These are phyloP conservation scores for Neopestalotiopsis rosae DNA, from an alignment of 2,329 filamentous ascomycete species.

Conservation along the genomic window DNA sequence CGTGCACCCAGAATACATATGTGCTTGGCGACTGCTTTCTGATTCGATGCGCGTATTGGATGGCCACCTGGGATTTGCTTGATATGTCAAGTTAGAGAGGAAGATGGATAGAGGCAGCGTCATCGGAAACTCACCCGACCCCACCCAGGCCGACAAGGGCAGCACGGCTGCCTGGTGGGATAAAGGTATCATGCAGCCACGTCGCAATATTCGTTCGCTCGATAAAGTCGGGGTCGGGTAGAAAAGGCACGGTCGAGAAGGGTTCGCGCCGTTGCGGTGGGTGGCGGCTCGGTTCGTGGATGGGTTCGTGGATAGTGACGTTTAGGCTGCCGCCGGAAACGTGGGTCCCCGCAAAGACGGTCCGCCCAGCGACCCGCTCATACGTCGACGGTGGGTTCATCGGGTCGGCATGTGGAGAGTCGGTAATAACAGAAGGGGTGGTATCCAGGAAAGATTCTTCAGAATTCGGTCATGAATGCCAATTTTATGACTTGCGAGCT, in stretches of 20 bases:
- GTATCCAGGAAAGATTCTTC: neutral
- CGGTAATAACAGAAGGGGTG: neutral
- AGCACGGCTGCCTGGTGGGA: conserved; percentile 18
- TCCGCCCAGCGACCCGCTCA: neutral
- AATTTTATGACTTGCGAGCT: no score
- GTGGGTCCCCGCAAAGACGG: neutral
- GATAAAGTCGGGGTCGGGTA: conserved; percentile 15
- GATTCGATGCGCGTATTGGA: conserved; percentile 19
- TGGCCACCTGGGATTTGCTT: conserved; percentile 25
- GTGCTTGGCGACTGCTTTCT: neutral
- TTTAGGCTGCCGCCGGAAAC: neutral
- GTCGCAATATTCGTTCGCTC: conserved; percentile 18
- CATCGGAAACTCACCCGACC: conserved; percentile 12
- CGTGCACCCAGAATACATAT: conserved; percentile 17
- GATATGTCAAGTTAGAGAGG: neutral
- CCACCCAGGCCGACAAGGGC: conserved; percentile 26
- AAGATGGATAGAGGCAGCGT: neutral
- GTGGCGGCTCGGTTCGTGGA: neutral
- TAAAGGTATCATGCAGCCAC: conserved; percentile 18
- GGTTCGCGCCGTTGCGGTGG: neutral
- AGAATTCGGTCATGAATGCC: neutral
- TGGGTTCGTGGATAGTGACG: neutral
- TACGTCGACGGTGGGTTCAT: neutral
- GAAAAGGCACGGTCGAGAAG: conserved; percentile 9
- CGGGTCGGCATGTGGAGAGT: neutral